Evolutionary conservation across 345 rosid genomes (phyloP).

Genomic region (Eucalyptus victrix): DNA sequence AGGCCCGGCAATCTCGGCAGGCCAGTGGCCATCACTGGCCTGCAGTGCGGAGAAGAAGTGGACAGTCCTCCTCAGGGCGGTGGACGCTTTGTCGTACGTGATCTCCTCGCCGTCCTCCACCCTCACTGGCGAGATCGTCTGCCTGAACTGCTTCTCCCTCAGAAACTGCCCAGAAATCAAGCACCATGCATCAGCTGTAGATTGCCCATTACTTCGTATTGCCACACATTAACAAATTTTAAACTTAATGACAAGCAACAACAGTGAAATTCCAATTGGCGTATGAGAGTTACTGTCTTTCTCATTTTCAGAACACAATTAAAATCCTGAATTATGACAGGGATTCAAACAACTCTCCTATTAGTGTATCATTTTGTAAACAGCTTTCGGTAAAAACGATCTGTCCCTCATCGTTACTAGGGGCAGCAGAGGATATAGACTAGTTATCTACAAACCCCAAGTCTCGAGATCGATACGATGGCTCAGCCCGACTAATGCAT

Average conservation of each 20-base stretch:
- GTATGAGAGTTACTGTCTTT: neutral
- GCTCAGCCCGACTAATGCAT: neutral
- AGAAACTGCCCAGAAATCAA: neutral
- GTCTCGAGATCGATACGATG: neutral
- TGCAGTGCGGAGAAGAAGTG: conserved; percentile 21
- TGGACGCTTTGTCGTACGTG: conserved; percentile 2
- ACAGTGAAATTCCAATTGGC: neutral
- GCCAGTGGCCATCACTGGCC: conserved; percentile 25
- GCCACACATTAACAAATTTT: neutral
- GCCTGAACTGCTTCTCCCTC: conserved; percentile 11
- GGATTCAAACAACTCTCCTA: neutral
- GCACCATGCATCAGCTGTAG: neutral
- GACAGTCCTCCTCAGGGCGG: conserved; percentile 9
- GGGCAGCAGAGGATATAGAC: neutral
- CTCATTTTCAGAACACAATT: neutral
- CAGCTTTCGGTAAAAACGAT: neutral
- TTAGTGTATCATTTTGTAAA: neutral
- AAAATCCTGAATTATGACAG: neutral
- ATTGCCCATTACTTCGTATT: neutral
- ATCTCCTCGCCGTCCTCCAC: conserved; percentile 11
- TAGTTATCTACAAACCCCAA: neutral
- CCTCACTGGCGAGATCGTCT: conserved; percentile 5
- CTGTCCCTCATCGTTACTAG: neutral
- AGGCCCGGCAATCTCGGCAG: conserved; percentile 23
- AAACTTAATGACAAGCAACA: neutral